Evolutionary conservation across 495 filamentous ascomycete genomes (phyloP).

Genomic region (Talaromyces ruber): DNA sequence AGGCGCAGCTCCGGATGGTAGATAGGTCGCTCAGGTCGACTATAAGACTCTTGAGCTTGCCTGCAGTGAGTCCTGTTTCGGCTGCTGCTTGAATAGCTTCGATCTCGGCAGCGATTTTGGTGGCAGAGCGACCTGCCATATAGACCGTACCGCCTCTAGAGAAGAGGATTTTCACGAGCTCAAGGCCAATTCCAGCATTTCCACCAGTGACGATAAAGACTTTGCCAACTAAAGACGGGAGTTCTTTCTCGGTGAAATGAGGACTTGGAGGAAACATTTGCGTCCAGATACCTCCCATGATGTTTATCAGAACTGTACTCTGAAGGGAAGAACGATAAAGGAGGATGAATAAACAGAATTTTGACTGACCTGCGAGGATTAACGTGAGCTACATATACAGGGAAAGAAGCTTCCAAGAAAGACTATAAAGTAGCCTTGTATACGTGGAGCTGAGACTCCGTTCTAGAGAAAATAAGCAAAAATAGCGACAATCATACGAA

Average conservation of each 20-base stretch:
- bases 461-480: too few relatives aligned
- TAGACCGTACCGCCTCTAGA: constrained; percentile 27
- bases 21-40: constrained; percentile 36
- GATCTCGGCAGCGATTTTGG: constrained; percentile 24
- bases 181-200: constrained; percentile 29
- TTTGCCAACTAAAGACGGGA: constrained; percentile 1
- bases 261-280: neutral
- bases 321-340: too few relatives aligned
- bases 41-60: constrained; percentile 28
- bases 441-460: too few relatives aligned
- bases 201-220: constrained; percentile 40
- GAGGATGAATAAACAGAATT: too few relatives aligned
- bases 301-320: too few relatives aligned
- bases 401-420: too few relatives aligned
- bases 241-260: neutral
- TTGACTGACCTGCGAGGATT: too few relatives aligned
- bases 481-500: too few relatives aligned
- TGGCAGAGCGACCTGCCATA: constrained; percentile 24
- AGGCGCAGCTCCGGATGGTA: constrained; percentile 32
- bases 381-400: too few relatives aligned
- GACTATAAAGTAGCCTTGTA: too few relatives aligned
- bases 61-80: constrained; percentile 10
- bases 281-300: too few relatives aligned
- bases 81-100: constrained; percentile 12
- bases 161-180: constrained; percentile 34